These are phyloP conservation scores for Macrotyloma uniflorum DNA, from an alignment of 306 rosid species.

Conservation along the genomic window DNA sequence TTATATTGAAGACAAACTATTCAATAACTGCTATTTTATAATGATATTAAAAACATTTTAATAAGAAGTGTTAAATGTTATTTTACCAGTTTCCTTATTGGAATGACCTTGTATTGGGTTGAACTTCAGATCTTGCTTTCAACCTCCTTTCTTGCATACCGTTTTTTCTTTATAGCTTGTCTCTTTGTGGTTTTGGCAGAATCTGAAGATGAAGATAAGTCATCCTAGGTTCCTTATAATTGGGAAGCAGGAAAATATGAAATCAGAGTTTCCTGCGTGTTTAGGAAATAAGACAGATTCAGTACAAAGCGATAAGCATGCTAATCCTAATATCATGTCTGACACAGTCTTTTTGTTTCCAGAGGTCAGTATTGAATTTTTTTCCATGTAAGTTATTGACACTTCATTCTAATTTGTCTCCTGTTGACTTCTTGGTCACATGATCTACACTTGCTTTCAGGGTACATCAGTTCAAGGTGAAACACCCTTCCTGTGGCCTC, in stretches of 20 bases:
- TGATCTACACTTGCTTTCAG: constrained; percentile 51
- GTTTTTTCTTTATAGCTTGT: constrained; percentile 35
- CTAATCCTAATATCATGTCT: constrained; percentile 48
- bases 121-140: constrained; percentile 31
- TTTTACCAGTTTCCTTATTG: not conserved
- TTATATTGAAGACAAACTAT: not conserved
- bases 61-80: not conserved
- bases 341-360: constrained; percentile 74
- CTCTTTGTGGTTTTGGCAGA: constrained; percentile 58
- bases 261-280: constrained; percentile 73
- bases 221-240: constrained; percentile 79
- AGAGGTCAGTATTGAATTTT: constrained; percentile 64
- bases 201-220: constrained; percentile 91
- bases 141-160: constrained; percentile 31
- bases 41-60: not conserved
- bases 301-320: constrained; percentile 38
- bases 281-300: constrained; percentile 59
- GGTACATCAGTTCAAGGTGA: constrained; percentile 68
- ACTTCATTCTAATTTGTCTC: constrained; percentile 30
- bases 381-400: constrained; percentile 14
- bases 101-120: constrained; percentile 7
- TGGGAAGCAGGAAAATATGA: constrained; percentile 66
- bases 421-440: constrained; percentile 42
- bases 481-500: constrained; percentile 84
- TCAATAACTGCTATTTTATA: not conserved